These are phyloP conservation scores for Gaeumannomyces sp. DNA, from an alignment of 2,329 filamentous ascomycete species.

Conservation along the genomic window DNA sequence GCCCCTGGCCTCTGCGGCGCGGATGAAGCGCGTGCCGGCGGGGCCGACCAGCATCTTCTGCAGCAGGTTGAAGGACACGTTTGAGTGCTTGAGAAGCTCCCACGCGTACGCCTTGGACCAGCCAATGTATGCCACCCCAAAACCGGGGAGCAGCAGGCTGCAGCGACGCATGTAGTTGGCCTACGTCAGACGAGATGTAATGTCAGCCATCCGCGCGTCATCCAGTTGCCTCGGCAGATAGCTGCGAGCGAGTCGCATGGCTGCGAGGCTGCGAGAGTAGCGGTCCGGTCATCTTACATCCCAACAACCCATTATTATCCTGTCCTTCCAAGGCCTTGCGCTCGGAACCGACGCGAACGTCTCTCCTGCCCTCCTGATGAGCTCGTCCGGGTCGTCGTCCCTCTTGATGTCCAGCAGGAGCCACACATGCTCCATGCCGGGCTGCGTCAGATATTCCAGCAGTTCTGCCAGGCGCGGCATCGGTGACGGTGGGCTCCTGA, in stretches of 20 bases:
- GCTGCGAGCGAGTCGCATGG: too few species aligned
- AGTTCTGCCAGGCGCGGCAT: conserved; percentile 74
- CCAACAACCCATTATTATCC: conserved; percentile 80
- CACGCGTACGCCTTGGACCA: conserved; percentile 61
- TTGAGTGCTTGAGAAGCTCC: conserved; percentile 58
- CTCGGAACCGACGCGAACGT: conserved; percentile 50
- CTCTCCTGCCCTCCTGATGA: conserved; percentile 64
- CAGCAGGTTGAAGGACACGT: conserved; percentile 73
- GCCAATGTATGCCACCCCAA: conserved; percentile 62
- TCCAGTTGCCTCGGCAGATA: too few species aligned
- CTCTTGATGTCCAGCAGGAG: conserved; percentile 84
- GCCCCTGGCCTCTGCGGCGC: conserved; percentile 46
- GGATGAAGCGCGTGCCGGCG: conserved; percentile 60
- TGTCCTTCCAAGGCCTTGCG: conserved; percentile 58
- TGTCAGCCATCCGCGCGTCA: background rate
- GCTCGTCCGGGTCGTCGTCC: conserved; percentile 61
- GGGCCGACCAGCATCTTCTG: conserved; percentile 63
- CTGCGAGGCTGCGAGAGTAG: too few species aligned
- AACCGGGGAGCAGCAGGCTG: conserved; percentile 54
- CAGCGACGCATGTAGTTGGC: conserved; percentile 63
- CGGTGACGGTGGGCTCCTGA: conserved; percentile 50
- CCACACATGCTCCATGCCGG: conserved; percentile 65
- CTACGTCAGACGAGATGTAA: conserved; percentile 24
- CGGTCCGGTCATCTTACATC: conserved; percentile 40
- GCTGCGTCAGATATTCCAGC: conserved; percentile 61